Base-by-base conservation (phyloP, 345 rosid species). In the Eucalyptus cloeziana region DNA sequence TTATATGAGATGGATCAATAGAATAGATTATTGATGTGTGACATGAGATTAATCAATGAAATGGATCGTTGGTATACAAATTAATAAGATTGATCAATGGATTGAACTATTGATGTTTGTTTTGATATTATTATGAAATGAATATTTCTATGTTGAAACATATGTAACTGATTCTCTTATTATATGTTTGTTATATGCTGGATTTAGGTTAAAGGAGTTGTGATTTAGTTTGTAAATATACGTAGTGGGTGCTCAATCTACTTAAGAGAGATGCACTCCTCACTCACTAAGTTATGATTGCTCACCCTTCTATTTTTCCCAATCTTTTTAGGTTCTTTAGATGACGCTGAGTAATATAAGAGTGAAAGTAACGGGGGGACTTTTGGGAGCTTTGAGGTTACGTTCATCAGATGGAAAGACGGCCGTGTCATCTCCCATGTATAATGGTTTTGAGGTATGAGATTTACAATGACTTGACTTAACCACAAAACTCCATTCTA, bases 201-300 rank as follows among this genome's bases (percentile, higher is more conserved):
- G 62, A 56, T 56, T 52, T 52, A 19, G 56, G 56, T 52, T 56
- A 24, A 56, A 56, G 21, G 62, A 56, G 13, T 56, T 25, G 30
- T 24, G 62, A 13, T 24, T 56, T 56, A 25, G 11, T 56, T 56
- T 56, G 3, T 56, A 56, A 56, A 10, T 56, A 10, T 56, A 1
- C 62, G 2, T 56, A 56, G 0, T 24, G 1, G 30, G 2, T 22
- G 13, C 3, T 56, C 6, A 0, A 56, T 56, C 1, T 56, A 0
- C 5, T 9, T 56, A 56, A 3, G 4, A 24, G 13, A 24, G 3
- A 56, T 56, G 0, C 62, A 56, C 3, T 24, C 24, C 30, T 24
- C 30, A 56, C 30, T 56, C 30, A 56, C 21, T 24, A 9, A 22
- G 5, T 0, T 56, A 5, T 56, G 1, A 9, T 56, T 56, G 6